These are phyloP conservation scores for Colletotrichum theobromicola DNA, from an alignment of 2,329 filamentous ascomycete species.

Conservation along the genomic window DNA sequence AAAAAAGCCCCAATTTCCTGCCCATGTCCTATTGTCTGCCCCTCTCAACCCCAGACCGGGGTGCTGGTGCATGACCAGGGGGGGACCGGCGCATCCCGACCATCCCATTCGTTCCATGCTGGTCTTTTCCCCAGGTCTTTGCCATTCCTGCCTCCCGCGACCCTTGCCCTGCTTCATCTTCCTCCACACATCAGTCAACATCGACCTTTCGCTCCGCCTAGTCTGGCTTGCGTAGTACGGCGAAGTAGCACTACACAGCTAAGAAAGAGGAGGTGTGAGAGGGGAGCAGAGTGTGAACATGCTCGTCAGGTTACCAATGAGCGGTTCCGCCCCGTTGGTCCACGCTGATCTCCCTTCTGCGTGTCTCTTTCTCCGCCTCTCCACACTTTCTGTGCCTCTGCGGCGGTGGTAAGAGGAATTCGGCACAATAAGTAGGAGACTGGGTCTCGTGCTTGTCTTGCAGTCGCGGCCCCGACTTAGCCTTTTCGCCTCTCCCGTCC, in stretches of 20 bases:
- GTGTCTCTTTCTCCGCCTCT: not conserved
- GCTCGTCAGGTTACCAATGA: slow-evolving; percentile 2
- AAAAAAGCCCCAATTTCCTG: slow-evolving; percentile 14
- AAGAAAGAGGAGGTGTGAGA: not conserved
- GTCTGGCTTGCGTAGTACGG: not conserved
- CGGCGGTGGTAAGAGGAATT: not conserved
- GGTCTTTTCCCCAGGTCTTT: slow-evolving; percentile 20
- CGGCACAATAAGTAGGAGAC: slow-evolving; percentile 7
- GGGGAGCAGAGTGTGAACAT: slow-evolving; percentile 4
- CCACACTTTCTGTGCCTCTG: not conserved
- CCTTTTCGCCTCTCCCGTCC: not conserved
- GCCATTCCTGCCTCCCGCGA: slow-evolving; percentile 6
- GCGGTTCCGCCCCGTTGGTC: slow-evolving; percentile 15
- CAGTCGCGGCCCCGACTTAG: not conserved
- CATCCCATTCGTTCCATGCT: slow-evolving; percentile 4
- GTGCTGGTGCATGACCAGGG: slow-evolving; percentile 13
- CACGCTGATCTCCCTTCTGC: slow-evolving; percentile 8
- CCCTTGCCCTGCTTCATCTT: not conserved
- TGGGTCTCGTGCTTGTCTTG: slow-evolving; percentile 1
- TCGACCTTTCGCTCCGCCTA: not conserved
- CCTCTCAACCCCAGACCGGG: slow-evolving; percentile 18
- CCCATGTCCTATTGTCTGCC: slow-evolving; percentile 13
- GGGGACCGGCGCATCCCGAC: slow-evolving; percentile 9
- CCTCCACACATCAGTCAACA: slow-evolving; percentile 11
- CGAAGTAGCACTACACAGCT: not conserved